Evolutionary conservation across 2,329 filamentous ascomycete genomes (phyloP).

Genomic region (Cladosporium sp.): DNA sequence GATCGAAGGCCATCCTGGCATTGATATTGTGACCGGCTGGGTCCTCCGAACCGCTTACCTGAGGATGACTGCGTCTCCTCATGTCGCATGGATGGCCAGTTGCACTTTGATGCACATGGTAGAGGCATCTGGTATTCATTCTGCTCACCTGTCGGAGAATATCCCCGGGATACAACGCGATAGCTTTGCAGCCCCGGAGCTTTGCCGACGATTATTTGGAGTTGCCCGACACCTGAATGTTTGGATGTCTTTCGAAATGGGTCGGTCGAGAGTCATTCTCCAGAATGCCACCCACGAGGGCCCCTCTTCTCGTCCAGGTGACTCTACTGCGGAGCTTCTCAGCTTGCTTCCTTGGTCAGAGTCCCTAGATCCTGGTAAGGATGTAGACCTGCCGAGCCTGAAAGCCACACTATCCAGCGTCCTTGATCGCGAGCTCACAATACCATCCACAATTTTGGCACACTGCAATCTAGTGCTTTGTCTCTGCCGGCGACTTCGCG

Average conservation of each 20-base stretch:
- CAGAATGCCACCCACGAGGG: constrained; percentile 37
- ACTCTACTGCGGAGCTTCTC: constrained; percentile 41
- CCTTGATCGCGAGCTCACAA: constrained; percentile 35
- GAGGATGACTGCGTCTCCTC: constrained; percentile 44
- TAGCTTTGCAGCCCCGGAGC: constrained; percentile 6
- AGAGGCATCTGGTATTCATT: constrained; percentile 44
- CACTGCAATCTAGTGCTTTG: constrained; percentile 51
- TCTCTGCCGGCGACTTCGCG: constrained; percentile 46
- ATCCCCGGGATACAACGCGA: constrained; percentile 12
- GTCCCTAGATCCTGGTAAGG: constrained; percentile 44
- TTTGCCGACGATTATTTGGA: constrained; percentile 26
- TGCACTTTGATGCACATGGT: constrained; percentile 50
- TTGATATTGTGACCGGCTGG: constrained; percentile 41
- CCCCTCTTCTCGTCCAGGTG: constrained; percentile 30
- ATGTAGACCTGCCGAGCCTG: constrained; percentile 37
- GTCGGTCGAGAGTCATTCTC: constrained; percentile 44
- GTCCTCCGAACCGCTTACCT: constrained; percentile 47
- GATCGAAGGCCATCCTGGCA: constrained; percentile 26
- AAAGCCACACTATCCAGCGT: constrained; percentile 39
- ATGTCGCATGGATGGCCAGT: constrained; percentile 50
- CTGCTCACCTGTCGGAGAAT: constrained; percentile 22
- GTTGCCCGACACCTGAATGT: constrained; percentile 51
- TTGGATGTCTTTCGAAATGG: constrained; percentile 52
- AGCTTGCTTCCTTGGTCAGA: constrained; percentile 45
- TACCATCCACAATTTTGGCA: constrained; percentile 41